phyloP scores from a whole-genome alignment of 805 yeast species.

The Yamadazyma tumulicola region DNA sequence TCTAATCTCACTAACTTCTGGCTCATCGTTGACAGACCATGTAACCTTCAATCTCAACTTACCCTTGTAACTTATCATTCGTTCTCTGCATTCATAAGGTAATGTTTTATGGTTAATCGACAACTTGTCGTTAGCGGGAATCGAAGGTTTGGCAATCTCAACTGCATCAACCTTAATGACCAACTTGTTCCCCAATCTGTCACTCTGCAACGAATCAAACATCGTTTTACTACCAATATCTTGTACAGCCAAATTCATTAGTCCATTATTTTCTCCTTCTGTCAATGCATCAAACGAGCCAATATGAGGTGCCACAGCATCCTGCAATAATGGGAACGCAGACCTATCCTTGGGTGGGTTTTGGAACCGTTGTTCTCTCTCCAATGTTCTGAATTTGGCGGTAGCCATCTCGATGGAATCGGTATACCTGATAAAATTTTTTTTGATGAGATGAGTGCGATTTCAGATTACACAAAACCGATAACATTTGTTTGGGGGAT shows the following conservation, averaged over 20 bases:
- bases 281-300: constrained; percentile 95
- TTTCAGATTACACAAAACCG: no score
- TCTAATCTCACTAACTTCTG: constrained; percentile 73
- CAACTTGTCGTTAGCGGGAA: constrained; percentile 64
- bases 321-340: constrained; percentile 75
- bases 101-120: constrained; percentile 73
- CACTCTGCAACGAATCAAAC: constrained; percentile 72
- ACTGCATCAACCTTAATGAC: constrained; percentile 84
- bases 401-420: constrained; percentile 26
- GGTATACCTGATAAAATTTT: not conserved
- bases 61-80: constrained; percentile 79
- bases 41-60: constrained; percentile 72
- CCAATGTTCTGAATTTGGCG: constrained; percentile 75
- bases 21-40: constrained; percentile 88
- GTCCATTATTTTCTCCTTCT: constrained; percentile 82
- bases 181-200: constrained; percentile 80
- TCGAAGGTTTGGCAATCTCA: constrained; percentile 80
- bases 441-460: not conserved
- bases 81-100: constrained; percentile 84
- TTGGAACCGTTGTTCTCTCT: constrained; percentile 78
- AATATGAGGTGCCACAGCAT: constrained; percentile 92
- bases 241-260: constrained; percentile 77
- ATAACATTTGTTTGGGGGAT: not conserved
- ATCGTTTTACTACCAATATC: constrained; percentile 86
- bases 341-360: constrained; percentile 87